phyloP scores from a whole-genome alignment of 2,329 filamentous ascomycete species.

The Arthrocladium fulminans region DNA sequence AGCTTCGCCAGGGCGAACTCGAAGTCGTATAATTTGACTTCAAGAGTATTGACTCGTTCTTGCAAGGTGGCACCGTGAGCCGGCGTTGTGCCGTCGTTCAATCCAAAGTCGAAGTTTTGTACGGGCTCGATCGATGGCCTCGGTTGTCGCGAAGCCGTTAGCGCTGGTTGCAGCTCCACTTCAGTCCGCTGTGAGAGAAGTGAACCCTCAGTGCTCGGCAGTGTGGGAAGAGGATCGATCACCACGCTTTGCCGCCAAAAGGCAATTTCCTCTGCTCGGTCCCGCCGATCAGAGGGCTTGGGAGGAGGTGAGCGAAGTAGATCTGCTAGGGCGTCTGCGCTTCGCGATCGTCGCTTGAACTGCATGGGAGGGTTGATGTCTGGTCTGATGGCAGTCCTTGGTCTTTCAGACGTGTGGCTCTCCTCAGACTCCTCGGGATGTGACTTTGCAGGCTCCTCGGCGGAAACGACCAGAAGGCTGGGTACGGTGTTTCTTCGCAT shows the following conservation, averaged over 20 bases:
- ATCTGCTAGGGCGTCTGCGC: constrained; percentile 33
- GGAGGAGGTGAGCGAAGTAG: constrained; percentile 25
- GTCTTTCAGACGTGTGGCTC: background rate
- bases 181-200: background rate
- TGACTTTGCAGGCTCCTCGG: background rate
- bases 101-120: constrained; percentile 23
- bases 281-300: constrained; percentile 32
- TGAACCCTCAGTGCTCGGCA: background rate
- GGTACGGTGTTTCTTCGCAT: constrained; percentile 36
- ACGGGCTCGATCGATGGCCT: constrained; percentile 12
- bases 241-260: constrained; percentile 30
- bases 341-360: constrained; percentile 36
- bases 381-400: background rate
- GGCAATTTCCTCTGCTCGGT: constrained; percentile 33
- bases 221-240: constrained; percentile 21
- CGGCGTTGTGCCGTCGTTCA: constrained; percentile 26
- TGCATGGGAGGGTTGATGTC: constrained; percentile 2
- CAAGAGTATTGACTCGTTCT: constrained; percentile 40
- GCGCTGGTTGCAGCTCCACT: background rate
- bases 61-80: constrained; percentile 32
- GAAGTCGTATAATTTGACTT: constrained; percentile 43
- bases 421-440: background rate
- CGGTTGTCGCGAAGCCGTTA: background rate
- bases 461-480: constrained; percentile 28
- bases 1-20: constrained; percentile 43